Conservation (phyloP, 352 stramenopile genomes). For the Globisporangium acanthophoron region DNA sequence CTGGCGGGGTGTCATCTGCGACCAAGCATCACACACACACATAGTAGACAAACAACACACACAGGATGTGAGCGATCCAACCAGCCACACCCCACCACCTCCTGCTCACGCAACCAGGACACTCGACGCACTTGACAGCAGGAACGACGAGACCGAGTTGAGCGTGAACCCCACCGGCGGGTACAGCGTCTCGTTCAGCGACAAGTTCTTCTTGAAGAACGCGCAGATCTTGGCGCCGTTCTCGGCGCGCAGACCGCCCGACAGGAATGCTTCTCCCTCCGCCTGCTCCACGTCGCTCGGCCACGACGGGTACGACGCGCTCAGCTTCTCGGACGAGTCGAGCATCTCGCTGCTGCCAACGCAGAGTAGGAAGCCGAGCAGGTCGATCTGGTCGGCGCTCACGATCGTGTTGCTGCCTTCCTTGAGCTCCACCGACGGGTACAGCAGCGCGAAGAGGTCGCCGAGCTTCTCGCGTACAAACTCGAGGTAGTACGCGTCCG, state of each 20-base stretch:
- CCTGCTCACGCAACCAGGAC: background rate
- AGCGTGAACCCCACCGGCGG: constrained; percentile 69
- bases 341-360: constrained; percentile 46
- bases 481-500: constrained; percentile 71
- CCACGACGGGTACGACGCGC: constrained; percentile 64
- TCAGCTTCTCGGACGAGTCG: constrained; percentile 51
- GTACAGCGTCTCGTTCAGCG: constrained; percentile 79
- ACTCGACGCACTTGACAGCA: constrained; percentile 10
- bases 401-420: constrained; percentile 48
- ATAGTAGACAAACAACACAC: background rate
- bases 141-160: constrained; percentile 12
- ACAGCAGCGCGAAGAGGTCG: constrained; percentile 67
- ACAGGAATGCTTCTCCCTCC: constrained; percentile 14
- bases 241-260: constrained; percentile 22
- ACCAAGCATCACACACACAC: background rate
- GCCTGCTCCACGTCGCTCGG: constrained; percentile 11
- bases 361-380: constrained; percentile 72
- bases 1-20: constrained; percentile 4
- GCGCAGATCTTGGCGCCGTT: constrained; percentile 58
- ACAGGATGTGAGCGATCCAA: background rate
- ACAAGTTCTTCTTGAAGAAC: constrained; percentile 72
- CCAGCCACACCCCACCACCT: background rate
- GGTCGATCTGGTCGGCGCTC: constrained; percentile 57
- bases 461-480: constrained; percentile 80
- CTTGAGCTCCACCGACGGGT: constrained; percentile 45